Conservation (phyloP, 2,329 filamentous ascomycete genomes). For the Penicillium sp. region DNA sequence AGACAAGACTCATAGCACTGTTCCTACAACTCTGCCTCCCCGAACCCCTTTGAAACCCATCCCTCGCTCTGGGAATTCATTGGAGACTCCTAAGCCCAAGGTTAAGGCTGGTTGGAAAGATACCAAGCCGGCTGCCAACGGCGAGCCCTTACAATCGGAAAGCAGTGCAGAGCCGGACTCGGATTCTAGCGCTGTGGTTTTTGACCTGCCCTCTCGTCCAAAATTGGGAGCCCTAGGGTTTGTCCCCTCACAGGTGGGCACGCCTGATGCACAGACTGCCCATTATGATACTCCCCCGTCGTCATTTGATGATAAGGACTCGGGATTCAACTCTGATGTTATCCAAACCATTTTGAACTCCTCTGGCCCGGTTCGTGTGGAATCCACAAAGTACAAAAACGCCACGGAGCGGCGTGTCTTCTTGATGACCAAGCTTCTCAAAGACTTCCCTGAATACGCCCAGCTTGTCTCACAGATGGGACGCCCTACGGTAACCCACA, state of each 20-base stretch:
- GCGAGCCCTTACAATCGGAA: conserved; percentile 26
- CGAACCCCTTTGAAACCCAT: conserved; percentile 1
- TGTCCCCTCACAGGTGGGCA: conserved; percentile 28
- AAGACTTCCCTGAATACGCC: conserved; percentile 37
- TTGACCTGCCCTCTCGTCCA: conserved; percentile 27
- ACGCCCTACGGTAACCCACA: background rate
- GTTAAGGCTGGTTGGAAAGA: conserved; percentile 3
- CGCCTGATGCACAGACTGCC: conserved; percentile 11
- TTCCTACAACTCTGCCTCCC: background rate
- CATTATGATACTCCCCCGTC: conserved; percentile 34
- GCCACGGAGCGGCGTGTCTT: conserved; percentile 29
- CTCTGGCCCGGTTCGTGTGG: conserved; percentile 16
- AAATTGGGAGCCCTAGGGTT: conserved; percentile 22
- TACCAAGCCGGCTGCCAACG: conserved; percentile 1
- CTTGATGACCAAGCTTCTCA: conserved; percentile 33
- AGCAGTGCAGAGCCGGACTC: conserved; percentile 31
- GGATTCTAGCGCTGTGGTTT: conserved; percentile 30
- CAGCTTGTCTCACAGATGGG: conserved; percentile 17
- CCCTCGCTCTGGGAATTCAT: background rate
- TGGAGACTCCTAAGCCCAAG: conserved; percentile 6
- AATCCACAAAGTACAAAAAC: conserved; percentile 26
- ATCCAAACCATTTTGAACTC: conserved; percentile 14
- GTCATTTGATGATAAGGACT: conserved; percentile 34
- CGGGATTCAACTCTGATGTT: conserved; percentile 14
- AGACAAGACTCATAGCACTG: background rate